Percentiles rank a stretch among this genome's conserved stretches.
Evolutionary conservation across 805 yeast genomes (phyloP).

Genomic region (Wickerhamomyces ciferrii): DNA sequence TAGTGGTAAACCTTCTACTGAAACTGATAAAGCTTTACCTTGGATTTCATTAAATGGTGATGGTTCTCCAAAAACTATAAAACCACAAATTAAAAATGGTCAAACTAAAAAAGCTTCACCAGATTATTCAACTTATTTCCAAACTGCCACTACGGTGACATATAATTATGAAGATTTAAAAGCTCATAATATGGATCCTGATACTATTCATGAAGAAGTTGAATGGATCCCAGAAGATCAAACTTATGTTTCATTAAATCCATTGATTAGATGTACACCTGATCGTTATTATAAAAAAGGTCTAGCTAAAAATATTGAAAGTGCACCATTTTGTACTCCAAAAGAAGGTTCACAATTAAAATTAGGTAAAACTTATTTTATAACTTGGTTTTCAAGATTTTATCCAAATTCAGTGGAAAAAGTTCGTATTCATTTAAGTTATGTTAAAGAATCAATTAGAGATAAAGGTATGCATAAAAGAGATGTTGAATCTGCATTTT

Average conservation of each 20-base stretch:
- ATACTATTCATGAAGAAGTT: constrained; percentile 52
- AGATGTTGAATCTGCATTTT: constrained; percentile 45
- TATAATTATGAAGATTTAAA: constrained; percentile 57
- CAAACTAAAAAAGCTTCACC: constrained; percentile 61
- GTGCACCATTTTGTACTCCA: constrained; percentile 89
- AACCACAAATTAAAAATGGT: constrained; percentile 74
- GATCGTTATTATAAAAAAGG: constrained; percentile 65
- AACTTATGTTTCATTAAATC: constrained; percentile 68
- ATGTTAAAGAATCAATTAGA: constrained; percentile 47
- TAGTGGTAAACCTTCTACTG: constrained; percentile 36
- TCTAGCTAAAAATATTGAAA: constrained; percentile 41
- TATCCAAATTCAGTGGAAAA: constrained; percentile 51
- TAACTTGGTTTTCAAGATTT: constrained; percentile 75
- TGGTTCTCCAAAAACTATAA: constrained; percentile 76
- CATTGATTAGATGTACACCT: constrained; percentile 83
- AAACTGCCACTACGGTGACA: constrained; percentile 55
- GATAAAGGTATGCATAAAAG: constrained; percentile 55
- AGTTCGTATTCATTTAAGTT: constrained; percentile 64
- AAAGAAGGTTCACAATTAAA: constrained; percentile 52
- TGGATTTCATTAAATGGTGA: constrained; percentile 78
- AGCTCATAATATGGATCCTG: constrained; percentile 69
- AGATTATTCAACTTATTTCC: constrained; percentile 70
- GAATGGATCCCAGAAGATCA: constrained; percentile 58
- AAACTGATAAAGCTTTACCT: constrained; percentile 63
- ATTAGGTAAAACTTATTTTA: constrained; percentile 60